phyloP scores from a whole-genome alignment of 202 grass and related monocot genomes.

The Elaeis oleifera region DNA sequence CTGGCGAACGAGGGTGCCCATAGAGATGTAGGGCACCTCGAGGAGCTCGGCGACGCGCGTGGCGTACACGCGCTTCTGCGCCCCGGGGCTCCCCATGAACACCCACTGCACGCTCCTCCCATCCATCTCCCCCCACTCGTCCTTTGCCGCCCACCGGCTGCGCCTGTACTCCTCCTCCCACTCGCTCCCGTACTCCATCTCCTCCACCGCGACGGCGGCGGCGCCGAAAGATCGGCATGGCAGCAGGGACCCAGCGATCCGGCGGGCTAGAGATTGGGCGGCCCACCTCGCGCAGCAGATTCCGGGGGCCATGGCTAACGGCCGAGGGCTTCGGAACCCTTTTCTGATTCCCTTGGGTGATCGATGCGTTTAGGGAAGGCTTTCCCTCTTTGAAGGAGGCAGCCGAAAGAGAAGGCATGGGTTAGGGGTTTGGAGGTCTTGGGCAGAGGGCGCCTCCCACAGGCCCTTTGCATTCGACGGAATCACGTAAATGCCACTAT shows the following conservation, averaged over 20 bases:
- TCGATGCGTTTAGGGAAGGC: no score
- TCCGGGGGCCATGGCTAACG: constrained; percentile 33
- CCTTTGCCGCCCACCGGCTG: constrained; percentile 10
- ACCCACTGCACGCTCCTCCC: constrained; percentile 65
- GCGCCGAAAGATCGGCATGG: constrained; percentile 33
- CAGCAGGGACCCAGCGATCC: constrained; percentile 6
- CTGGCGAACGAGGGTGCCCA: constrained; percentile 78
- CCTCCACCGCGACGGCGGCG: constrained; percentile 50
- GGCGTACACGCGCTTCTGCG: constrained; percentile 84
- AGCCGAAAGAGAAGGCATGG: no score
- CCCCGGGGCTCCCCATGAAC: constrained; percentile 73
- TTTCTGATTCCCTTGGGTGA: no score
- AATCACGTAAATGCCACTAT: no score
- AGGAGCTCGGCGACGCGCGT: constrained; percentile 69
- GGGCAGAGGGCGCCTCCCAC: no score
- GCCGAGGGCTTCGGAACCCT: constrained; percentile 1
- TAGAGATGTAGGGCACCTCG: constrained; percentile 82
- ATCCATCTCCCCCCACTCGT: constrained; percentile 17
- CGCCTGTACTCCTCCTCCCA: constrained; percentile 43
- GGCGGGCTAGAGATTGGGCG: constrained; percentile 21
- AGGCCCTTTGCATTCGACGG: no score
- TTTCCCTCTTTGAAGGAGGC: no score
- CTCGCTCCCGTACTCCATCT: constrained; percentile 47
- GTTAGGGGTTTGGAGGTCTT: no score
- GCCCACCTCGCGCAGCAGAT: constrained; percentile 35